Base-by-base conservation (phyloP, 2,329 filamentous ascomycete species). In the Laburnicola sp. region DNA sequence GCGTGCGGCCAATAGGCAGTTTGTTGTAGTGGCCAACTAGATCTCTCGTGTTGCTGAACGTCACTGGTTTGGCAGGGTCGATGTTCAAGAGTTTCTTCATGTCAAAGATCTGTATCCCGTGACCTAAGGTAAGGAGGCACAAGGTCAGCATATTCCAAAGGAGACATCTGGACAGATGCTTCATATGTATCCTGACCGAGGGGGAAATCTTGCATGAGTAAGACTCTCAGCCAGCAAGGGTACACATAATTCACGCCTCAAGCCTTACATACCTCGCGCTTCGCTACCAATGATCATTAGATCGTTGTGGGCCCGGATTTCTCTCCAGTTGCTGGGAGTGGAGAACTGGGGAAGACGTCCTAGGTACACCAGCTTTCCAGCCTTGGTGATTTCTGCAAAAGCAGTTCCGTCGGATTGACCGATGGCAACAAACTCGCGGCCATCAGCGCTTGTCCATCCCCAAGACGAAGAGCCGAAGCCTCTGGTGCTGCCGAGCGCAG, bases 71-170 rank as follows among this genome's bases (percentile, higher is more conserved):
- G 8, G 68, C 65, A 25, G 69, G 68, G 44, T 72, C 66, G 34
- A 73, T 47, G 16, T 51, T 58, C 21, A 73, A 59, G 10, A 73
- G 60, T 60, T 71, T 84, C 60, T 74, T 78, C 80, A 85, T 78
- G 68, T 86, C 83, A 61, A 86, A 86, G 68, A 86, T 78, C 68
- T 86, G 83, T 40, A 86, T 78, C 30, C 80, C 80, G 66, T 86
- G 83, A 58, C 74, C 61, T 48, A 44, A 49, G 36, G 16, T 16
- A 16, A 16, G 16, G 16, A 16, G 16, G 16, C 16, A 16, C 16
- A 16, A 16, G 16, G 16, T 16, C 16, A 16, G 16, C 16, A 16
- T 16, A 16, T 16, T 16, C 16, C 16, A 16, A 16, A 16, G 16
- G 16, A 16, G 16, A 16, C 16, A 16, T 16, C 1, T 16, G 16